phyloP scores from a whole-genome alignment of 768 basidiomycete genomes.

The Lactarius hengduanensis region DNA sequence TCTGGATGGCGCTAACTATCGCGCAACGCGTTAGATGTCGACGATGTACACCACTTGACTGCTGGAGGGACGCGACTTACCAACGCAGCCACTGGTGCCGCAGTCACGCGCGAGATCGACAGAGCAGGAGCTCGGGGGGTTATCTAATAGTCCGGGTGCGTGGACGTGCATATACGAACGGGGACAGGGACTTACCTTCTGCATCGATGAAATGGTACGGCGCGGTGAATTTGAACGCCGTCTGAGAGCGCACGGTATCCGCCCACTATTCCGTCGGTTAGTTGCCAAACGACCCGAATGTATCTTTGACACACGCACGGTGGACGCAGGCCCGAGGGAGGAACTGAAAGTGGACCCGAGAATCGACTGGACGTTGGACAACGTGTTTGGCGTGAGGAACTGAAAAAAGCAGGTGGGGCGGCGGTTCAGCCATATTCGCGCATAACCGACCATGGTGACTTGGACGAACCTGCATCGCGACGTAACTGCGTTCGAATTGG shows the following conservation, averaged over 20 bases:
- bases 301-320: constrained; percentile 36
- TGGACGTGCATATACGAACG: not conserved
- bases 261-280: constrained; percentile 43
- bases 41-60: not conserved
- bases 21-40: not conserved
- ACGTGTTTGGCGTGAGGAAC: constrained; percentile 51
- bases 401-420: constrained; percentile 24
- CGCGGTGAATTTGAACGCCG: constrained; percentile 35
- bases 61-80: constrained; percentile 22
- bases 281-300: not conserved
- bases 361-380: constrained; percentile 46
- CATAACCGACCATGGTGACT: not conserved
- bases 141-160: constrained; percentile 29
- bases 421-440: not conserved
- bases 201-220: constrained; percentile 53
- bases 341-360: constrained; percentile 44
- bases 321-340: constrained; percentile 50
- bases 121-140: constrained; percentile 50
- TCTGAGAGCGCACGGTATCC: constrained; percentile 44
- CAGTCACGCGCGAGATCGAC: constrained; percentile 50
- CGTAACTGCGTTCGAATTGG: constrained; percentile 2
- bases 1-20: constrained; percentile 53
- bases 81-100: constrained; percentile 35
- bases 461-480: constrained; percentile 24
- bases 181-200: constrained; percentile 31